Percentiles rank a stretch among this genome's conserved stretches.
Evolutionary conservation across 2,329 filamentous ascomycete species (phyloP).

Genomic region (Magnaporthiopsis incrustans): DNA sequence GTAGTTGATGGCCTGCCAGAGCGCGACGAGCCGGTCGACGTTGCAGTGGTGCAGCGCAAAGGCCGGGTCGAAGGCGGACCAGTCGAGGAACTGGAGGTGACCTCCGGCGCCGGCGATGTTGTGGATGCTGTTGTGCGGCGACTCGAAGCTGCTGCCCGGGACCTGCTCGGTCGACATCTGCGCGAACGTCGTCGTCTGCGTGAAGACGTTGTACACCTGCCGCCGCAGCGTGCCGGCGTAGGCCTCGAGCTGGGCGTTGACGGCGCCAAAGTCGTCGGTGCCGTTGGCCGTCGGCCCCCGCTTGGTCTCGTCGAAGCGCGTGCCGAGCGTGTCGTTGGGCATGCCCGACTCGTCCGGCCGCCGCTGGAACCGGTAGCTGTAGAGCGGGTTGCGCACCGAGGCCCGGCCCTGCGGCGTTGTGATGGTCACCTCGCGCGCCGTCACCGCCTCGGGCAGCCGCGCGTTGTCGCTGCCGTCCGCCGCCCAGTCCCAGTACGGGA

Average conservation of each 20-base stretch:
- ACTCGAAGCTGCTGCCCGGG: conserved; percentile 32
- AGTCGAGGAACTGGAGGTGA: conserved; percentile 28
- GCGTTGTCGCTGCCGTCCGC: conserved; percentile 17
- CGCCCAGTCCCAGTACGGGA: conserved; percentile 51
- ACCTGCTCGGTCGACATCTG: conserved; percentile 31
- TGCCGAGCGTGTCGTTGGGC: conserved; percentile 7
- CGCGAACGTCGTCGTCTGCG: conserved; percentile 27
- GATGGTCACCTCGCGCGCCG: conserved; percentile 18
- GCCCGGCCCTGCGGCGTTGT: conserved; percentile 17
- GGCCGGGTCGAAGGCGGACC: conserved; percentile 37
- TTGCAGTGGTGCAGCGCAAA: conserved; percentile 49
- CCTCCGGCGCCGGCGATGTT: conserved; percentile 20
- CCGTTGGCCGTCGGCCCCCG: conserved; percentile 27
- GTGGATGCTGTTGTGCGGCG: conserved; percentile 35
- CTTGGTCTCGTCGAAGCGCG: conserved; percentile 27
- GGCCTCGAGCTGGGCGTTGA: conserved; percentile 14
- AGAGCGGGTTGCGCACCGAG: conserved; percentile 40
- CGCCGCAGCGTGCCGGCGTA: conserved; percentile 21
- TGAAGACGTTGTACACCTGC: conserved; percentile 32
- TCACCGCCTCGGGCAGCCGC: conserved; percentile 33
- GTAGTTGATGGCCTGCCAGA: conserved; percentile 35
- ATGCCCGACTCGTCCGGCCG: conserved; percentile 12
- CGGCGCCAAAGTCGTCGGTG: conserved; percentile 25
- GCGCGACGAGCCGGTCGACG: conserved; percentile 50
- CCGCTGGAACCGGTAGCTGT: conserved; percentile 38